Evolutionary conservation across 352 stramenopile species (phyloP).

Genomic region (Albugo laibachii): DNA sequence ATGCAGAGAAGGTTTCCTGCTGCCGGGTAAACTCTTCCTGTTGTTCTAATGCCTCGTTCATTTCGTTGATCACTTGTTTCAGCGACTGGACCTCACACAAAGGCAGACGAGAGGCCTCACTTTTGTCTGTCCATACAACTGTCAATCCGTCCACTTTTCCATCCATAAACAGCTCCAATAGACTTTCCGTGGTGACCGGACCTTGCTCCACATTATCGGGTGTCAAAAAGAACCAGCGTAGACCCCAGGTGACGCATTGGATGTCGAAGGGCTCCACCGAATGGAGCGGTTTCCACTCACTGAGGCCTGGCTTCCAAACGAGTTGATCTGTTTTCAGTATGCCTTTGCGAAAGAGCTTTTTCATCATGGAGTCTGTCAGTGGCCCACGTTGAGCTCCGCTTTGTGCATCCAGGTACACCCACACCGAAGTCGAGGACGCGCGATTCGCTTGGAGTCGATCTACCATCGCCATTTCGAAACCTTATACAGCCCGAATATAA

Average conservation of each 20-base stretch:
- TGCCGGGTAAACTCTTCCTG: conserved; percentile 26
- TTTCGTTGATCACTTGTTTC: conserved; percentile 53
- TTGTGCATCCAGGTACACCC: conserved; percentile 54
- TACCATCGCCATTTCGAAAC: too few relatives aligned
- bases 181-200: conserved; percentile 27
- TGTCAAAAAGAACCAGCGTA: conserved; percentile 40
- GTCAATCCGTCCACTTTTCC: conserved; percentile 52
- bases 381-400: conserved; percentile 48
- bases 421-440: conserved; percentile 4
- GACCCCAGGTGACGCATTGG: conserved; percentile 33
- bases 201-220: conserved; percentile 14
- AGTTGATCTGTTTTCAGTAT: conserved; percentile 37
- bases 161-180: conserved; percentile 36
- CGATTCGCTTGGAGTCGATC: too few relatives aligned
- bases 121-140: conserved; percentile 32
- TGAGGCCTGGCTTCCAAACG: conserved; percentile 44
- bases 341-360: conserved; percentile 41
- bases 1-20: conserved; percentile 14
- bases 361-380: conserved; percentile 28
- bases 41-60: conserved; percentile 35
- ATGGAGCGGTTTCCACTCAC: conserved; percentile 28
- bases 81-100: conserved; percentile 21
- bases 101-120: conserved; percentile 25
- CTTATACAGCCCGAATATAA: too few relatives aligned
- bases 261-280: conserved; percentile 21